phyloP scores from a whole-genome alignment of 108 stramenopile genomes.

The Schizochytrium sp. region DNA sequence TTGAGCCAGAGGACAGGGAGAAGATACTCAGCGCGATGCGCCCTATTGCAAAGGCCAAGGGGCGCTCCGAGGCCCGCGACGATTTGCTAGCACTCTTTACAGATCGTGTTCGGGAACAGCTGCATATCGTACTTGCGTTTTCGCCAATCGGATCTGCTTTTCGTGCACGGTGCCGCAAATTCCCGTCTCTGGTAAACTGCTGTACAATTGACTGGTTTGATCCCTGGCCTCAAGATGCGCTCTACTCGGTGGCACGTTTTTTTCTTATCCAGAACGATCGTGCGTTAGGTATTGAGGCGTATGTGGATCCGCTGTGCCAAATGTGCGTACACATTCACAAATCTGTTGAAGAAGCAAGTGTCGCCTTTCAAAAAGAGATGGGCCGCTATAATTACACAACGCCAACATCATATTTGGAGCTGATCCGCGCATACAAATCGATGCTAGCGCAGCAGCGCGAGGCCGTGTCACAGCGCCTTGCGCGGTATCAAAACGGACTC shows the following conservation, averaged over 20 bases:
- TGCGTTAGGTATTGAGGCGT: slow-evolving; percentile 42
- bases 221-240: slow-evolving; percentile 65
- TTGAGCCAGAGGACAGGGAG: slow-evolving; percentile 48
- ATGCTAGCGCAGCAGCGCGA: slow-evolving; percentile 43
- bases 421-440: slow-evolving; percentile 45
- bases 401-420: slow-evolving; percentile 53
- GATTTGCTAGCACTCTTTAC: slow-evolving; percentile 42
- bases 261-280: slow-evolving; percentile 43
- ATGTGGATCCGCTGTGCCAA: slow-evolving; percentile 34
- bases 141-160: slow-evolving; percentile 62
- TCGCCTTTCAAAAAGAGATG: slow-evolving; percentile 26
- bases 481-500: slow-evolving; percentile 43
- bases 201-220: slow-evolving; percentile 69
- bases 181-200: slow-evolving; percentile 59
- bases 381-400: slow-evolving; percentile 53
- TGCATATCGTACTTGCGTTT: slow-evolving; percentile 56
- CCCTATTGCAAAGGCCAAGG: slow-evolving; percentile 45
- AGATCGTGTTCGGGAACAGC: slow-evolving; percentile 48
- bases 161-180: slow-evolving; percentile 45
- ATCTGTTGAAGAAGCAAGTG: slow-evolving; percentile 38
- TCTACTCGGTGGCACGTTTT: slow-evolving; percentile 56
- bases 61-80: slow-evolving; percentile 43
- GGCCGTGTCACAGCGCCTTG: slow-evolving; percentile 30
- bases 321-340: slow-evolving; percentile 49
- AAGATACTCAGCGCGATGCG: slow-evolving; percentile 32